Base-by-base conservation (phyloP, 2,329 filamentous ascomycete genomes). In the Mycosphaerella sp. region DNA sequence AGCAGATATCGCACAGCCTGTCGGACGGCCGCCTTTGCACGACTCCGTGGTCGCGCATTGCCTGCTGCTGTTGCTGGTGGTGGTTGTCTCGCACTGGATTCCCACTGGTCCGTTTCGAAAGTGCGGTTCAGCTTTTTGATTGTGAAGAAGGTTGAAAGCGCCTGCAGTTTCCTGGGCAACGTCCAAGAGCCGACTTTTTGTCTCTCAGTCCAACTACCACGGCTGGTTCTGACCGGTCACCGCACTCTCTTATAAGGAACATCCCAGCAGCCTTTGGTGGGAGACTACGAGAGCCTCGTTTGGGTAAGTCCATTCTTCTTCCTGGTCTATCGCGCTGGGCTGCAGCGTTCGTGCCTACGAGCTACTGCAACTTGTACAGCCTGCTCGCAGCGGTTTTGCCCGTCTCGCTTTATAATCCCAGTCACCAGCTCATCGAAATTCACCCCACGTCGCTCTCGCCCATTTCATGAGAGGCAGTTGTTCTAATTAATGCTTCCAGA, bases 271-370 rank as follows among this genome's bases (percentile, higher is more conserved):
- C 35, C 44, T 28, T 40, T 34, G 39, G 18, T 35, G 36, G 44
- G 32, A 35, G n/a, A 41, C 14, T 37, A 36, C 13, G 14, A 36
- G n/a, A 16, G 34, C 42, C 45, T 41, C 8, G 17, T 6, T 18
- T 21, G 16, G 17, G 39, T 41, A 18, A 27, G 39, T 41, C 39
- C 6, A 6, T 25, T 21, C 25, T 39, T 39, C 17, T 39, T 18
- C 36, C 6, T n/a, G 30, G 14, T 14, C 44, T 21, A 40, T 35
- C 7, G 35, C 16, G 18, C 44, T 37, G 44, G 36, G 44, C 41
- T 48, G 44, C 44, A 32, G 44, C 25, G 25, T 39, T 40, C 36
- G 44, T 46, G 34, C 44, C 44, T 46, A 30, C 34, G 44, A 48
- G 36, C 37, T 48, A 37, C 44, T 48, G 36, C 34, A 37, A 28